These are phyloP conservation scores for Prillingera fragicola DNA, from an alignment of 1,284 basidiomycete genomes.

Conservation along the genomic window DNA sequence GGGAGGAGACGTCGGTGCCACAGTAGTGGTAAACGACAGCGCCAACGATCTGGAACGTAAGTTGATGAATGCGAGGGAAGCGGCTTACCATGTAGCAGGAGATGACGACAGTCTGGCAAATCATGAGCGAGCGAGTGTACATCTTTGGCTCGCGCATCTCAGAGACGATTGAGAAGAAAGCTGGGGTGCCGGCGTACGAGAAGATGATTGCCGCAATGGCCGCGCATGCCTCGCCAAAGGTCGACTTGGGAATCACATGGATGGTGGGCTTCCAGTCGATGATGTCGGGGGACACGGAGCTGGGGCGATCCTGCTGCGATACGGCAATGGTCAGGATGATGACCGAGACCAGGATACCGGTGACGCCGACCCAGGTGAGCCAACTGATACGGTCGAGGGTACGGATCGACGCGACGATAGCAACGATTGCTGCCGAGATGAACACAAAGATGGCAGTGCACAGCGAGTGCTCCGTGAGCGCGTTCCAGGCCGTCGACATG, in stretches of 20 bases:
- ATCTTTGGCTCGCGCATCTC: slow-evolving; percentile 38
- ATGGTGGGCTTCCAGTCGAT: slow-evolving; percentile 32
- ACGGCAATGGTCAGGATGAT: slow-evolving; percentile 39
- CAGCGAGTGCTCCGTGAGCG: slow-evolving; percentile 27
- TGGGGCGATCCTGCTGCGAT: slow-evolving; percentile 37
- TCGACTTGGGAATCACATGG: slow-evolving; percentile 20
- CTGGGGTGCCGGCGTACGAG: slow-evolving; percentile 30
- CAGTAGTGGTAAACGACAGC: slow-evolving; percentile 13
- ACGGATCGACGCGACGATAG: slow-evolving; percentile 29
- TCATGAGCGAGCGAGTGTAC: slow-evolving; percentile 27
- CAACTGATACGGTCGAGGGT: slow-evolving; percentile 34
- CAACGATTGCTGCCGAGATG: slow-evolving; percentile 25
- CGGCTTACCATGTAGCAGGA: slow-evolving; percentile 20
- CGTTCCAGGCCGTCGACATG: slow-evolving; percentile 31
- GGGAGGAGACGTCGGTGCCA: slow-evolving; percentile 14
- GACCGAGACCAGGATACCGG: slow-evolving; percentile 23
- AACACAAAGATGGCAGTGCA: slow-evolving; percentile 37
- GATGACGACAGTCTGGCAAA: slow-evolving; percentile 27
- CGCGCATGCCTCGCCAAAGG: slow-evolving; percentile 26
- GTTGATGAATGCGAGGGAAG: not conserved
- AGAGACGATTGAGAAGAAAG: slow-evolving; percentile 34
- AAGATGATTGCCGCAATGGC: slow-evolving; percentile 35
- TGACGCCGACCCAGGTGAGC: slow-evolving; percentile 39
- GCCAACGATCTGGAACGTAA: not conserved
- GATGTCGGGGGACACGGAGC: slow-evolving; percentile 28